Conservation (phyloP, 2,329 filamentous ascomycete genomes). For the Colletotrichum agaves region DNA sequence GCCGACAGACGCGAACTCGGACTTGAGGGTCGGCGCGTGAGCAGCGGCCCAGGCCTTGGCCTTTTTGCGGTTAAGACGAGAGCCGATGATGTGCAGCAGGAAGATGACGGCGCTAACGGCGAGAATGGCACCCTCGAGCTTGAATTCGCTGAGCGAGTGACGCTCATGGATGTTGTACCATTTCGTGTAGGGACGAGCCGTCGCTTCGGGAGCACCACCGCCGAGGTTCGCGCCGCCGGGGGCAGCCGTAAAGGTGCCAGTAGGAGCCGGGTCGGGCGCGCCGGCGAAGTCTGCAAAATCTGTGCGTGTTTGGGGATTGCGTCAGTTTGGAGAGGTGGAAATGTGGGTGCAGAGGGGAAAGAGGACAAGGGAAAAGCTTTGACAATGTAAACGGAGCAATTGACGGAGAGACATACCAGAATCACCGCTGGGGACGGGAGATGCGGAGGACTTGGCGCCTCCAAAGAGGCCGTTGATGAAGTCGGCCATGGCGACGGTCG, state of each 20-base stretch:
- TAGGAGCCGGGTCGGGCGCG: conserved; percentile 73
- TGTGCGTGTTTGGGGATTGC: conserved; percentile 49
- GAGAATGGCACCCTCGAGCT: conserved; percentile 85
- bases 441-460: conserved; percentile 69
- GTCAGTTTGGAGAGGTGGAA: conserved; percentile 42
- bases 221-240: conserved; percentile 58
- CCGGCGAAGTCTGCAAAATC: conserved; percentile 96
- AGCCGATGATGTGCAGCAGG: conserved; percentile 82
- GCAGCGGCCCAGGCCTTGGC: conserved; percentile 83
- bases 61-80: conserved; percentile 81
- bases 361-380: conserved; percentile 22
- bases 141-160: conserved; percentile 84
- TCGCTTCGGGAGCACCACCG: conserved; percentile 57
- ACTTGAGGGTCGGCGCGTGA: conserved; percentile 76
- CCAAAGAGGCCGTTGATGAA: conserved; percentile 77
- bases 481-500: conserved; percentile 60
- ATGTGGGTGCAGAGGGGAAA: conserved; percentile 33
- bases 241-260: conserved; percentile 51
- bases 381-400: conserved; percentile 13
- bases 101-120: conserved; percentile 79
- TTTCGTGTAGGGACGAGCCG: conserved; percentile 79
- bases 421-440: conserved; percentile 64
- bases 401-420: conserved; percentile 63
- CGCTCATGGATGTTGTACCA: conserved; percentile 99
- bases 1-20: conserved; percentile 89